A percentile compares a stretch with the other conserved stretches of the same genome.
Evolutionary conservation across 2,329 filamentous ascomycete species (phyloP).

Genomic region (Myotisia sp.): DNA sequence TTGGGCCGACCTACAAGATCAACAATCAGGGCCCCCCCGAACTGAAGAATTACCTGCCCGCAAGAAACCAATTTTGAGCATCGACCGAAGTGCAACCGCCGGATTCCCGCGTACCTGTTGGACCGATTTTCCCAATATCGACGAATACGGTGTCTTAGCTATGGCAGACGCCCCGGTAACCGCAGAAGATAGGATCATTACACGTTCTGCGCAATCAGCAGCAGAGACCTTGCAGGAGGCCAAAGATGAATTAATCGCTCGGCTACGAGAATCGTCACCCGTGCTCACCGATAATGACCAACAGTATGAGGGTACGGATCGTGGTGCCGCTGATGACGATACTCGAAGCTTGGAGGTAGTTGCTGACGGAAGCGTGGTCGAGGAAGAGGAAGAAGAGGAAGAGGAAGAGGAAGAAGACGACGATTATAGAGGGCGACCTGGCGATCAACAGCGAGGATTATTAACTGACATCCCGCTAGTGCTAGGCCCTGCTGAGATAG

Average conservation of each 20-base stretch:
- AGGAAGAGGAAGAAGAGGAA: slow-evolving; percentile 35
- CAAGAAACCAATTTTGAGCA: slow-evolving; percentile 29
- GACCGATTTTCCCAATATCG: slow-evolving; percentile 32
- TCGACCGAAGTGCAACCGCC: slow-evolving; percentile 27
- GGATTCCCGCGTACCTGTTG: slow-evolving; percentile 29
- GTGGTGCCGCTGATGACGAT: slow-evolving; percentile 28
- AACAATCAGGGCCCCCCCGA: slow-evolving; percentile 5
- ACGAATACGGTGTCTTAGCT: slow-evolving; percentile 26
- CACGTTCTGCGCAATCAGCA: slow-evolving; percentile 34
- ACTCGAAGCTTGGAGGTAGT: slow-evolving; percentile 29
- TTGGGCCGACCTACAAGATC: slow-evolving; percentile 27
- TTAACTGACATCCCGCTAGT: slow-evolving; percentile 91
- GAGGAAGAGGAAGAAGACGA: slow-evolving; percentile 41
- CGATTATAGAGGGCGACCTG: slow-evolving; percentile 37
- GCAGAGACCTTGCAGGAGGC: slow-evolving; percentile 38
- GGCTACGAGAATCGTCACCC: slow-evolving; percentile 33
- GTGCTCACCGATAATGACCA: slow-evolving; percentile 27
- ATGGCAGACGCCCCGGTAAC: slow-evolving; percentile 27
- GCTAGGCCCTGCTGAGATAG: slow-evolving; percentile 84
- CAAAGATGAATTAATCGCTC: slow-evolving; percentile 38
- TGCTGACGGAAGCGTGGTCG: slow-evolving; percentile 32
- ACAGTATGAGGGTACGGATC: slow-evolving; percentile 29
- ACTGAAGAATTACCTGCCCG: slow-evolving; percentile 22
- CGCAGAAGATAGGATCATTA: slow-evolving; percentile 33
- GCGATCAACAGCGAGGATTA: slow-evolving; percentile 53